phyloP scores from a whole-genome alignment of 2,329 filamentous ascomycete species.

The Microascus cirrosus region DNA sequence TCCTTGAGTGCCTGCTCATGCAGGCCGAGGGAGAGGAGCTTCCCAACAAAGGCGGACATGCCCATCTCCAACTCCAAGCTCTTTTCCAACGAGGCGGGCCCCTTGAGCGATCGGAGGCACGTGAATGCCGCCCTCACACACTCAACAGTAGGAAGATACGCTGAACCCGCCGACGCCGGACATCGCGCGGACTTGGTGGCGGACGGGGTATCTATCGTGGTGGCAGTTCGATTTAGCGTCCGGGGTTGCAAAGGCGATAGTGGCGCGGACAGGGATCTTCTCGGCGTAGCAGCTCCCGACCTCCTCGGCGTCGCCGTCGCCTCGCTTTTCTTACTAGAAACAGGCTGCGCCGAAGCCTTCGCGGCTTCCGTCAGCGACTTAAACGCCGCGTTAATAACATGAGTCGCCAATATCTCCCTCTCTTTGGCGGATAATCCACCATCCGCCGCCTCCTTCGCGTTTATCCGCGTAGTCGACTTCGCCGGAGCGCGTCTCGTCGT shows the following conservation, averaged over 20 bases:
- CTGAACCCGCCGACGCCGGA: constrained; percentile 20
- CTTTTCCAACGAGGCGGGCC: constrained; percentile 16
- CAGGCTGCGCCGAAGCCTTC: constrained; percentile 29
- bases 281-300: constrained; percentile 26
- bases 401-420: constrained; percentile 56
- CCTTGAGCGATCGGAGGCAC: constrained; percentile 43
- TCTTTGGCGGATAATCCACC: constrained; percentile 42
- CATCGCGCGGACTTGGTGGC: constrained; percentile 15
- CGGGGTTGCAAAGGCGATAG: constrained; percentile 50
- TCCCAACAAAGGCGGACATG: constrained; percentile 58
- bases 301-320: constrained; percentile 20
- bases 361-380: constrained; percentile 58
- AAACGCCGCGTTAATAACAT: constrained; percentile 60
- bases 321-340: constrained; percentile 20
- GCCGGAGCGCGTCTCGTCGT: constrained; percentile 10
- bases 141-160: constrained; percentile 50
- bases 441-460: neutral
- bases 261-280: constrained; percentile 45
- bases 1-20: constrained; percentile 61
- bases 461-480: neutral
- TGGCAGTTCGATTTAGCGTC: constrained; percentile 48
- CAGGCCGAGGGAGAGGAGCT: constrained; percentile 52
- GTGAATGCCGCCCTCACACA: constrained; percentile 59
- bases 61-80: constrained; percentile 59
- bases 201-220: constrained; percentile 31